Base-by-base conservation (phyloP, 805 yeast genomes). In the Wilhelminamyces savonicus region DNA sequence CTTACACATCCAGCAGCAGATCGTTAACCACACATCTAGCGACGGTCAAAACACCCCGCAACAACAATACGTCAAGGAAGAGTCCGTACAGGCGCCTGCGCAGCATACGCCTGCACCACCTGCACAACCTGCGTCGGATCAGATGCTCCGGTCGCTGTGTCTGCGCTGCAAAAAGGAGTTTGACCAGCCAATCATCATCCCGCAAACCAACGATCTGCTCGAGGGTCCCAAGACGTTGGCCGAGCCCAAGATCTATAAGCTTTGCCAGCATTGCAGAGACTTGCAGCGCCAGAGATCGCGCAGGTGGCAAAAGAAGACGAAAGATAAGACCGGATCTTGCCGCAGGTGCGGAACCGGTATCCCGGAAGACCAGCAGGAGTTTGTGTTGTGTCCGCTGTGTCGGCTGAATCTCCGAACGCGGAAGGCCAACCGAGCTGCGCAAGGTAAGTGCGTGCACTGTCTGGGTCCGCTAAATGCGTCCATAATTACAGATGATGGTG, bases 391-490 rank as follows among this genome's bases (percentile, higher is more conserved):
- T 52, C 75, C 76, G 4, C 62, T 61, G 24, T 78, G 85, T 43
- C 60, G 85, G 24, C 64, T 59, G 40, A 66, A 69, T 23, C 55
- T 78, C 19, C 57, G 84, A 37, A 56, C 67, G 2, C 56, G 76
- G 27, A 78, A 78, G 44, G 74, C 76, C 1, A 66, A 62, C 30
- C 57, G 85, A 23, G 80, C 74, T 5, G 74, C 75, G 9, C 69
- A 66, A 39, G 84, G 85, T 1, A 69, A 69, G 42, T 78, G 85
- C 54, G 81, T 78, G 11, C 84, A 78, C 45, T 78, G 85, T 37
- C 62, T 77, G 1, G 82, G 82, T 3, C 76, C 78, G 6, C 48
- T 65, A 5, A 66, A 62, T 32, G 59, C 68, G 1, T 56, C 61
- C 31, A 59, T 62, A 17, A 51, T 59, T 18, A 47, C 56, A 11